A percentile compares a stretch with the other conserved stretches of the same genome.
These are phyloP conservation scores for Calonectria pseudoreteaudii DNA, from an alignment of 2,329 filamentous ascomycete species.

Conservation along the genomic window DNA sequence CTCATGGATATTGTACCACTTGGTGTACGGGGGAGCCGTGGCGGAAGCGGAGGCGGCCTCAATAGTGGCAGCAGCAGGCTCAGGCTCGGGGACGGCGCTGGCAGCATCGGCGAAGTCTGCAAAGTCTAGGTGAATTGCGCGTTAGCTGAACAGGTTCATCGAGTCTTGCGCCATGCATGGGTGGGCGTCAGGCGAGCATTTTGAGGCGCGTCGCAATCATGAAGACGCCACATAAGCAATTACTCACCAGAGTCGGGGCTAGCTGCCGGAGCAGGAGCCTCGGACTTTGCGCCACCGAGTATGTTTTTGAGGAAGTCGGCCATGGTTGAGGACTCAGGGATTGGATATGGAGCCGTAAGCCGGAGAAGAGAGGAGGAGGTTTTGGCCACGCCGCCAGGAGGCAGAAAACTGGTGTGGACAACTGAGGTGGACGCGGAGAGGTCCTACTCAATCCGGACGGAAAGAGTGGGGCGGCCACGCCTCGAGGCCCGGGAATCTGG, in stretches of 20 bases:
- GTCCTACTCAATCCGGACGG: constrained; percentile 37
- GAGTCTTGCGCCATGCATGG: not conserved
- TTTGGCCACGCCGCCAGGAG: constrained; percentile 39
- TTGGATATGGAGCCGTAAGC: constrained; percentile 35
- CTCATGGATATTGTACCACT: constrained; percentile 98
- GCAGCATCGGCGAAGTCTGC: constrained; percentile 90
- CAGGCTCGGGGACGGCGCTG: constrained; percentile 69
- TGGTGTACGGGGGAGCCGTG: constrained; percentile 78
- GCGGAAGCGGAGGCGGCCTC: constrained; percentile 59
- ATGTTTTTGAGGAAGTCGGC: constrained; percentile 74
- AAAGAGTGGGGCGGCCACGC: constrained; percentile 29
- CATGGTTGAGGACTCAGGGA: constrained; percentile 53
- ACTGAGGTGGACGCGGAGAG: constrained; percentile 30
- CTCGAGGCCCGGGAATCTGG: constrained; percentile 37
- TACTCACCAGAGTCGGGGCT: constrained; percentile 74
- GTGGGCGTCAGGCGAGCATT: constrained; percentile 1
- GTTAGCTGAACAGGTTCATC: constrained; percentile 39
- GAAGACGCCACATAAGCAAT: constrained; percentile 8
- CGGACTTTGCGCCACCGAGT: constrained; percentile 74
- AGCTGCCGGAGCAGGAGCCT: constrained; percentile 54
- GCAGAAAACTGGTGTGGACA: constrained; percentile 41
- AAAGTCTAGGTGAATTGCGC: constrained; percentile 73
- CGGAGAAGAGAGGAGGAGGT: constrained; percentile 29
- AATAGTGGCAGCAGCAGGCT: constrained; percentile 60
- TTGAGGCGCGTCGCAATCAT: constrained; percentile 22